phyloP scores from a whole-genome alignment of 371 early-diverging fungal species.

The Syncephalis plumigaleata region DNA sequence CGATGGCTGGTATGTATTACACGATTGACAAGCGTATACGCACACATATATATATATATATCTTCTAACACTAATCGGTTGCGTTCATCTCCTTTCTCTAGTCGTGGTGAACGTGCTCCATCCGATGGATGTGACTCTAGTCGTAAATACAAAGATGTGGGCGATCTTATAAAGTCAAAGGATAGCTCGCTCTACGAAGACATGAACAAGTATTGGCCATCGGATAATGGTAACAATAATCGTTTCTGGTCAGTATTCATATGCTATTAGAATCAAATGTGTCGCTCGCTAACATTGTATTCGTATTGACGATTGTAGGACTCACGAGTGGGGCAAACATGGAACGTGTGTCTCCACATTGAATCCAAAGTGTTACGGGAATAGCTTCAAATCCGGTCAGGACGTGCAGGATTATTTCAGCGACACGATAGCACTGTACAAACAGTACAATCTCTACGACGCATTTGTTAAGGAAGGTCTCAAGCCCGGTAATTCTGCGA shows the following conservation, averaged over 20 bases:
- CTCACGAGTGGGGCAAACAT: conserved; percentile 73
- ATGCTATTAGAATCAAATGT: not conserved
- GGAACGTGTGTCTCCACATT: conserved; percentile 56
- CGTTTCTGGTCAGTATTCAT: conserved; percentile 11
- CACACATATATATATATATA: conserved; percentile 1
- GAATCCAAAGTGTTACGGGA: conserved; percentile 34
- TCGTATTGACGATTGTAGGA: not conserved
- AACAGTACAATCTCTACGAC: conserved; percentile 33
- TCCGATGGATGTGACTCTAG: conserved; percentile 44
- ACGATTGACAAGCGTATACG: conserved; percentile 1
- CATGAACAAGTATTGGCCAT: conserved; percentile 55
- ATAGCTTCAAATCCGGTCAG: conserved; percentile 13
- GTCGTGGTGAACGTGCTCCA: conserved; percentile 33
- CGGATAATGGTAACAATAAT: conserved; percentile 34
- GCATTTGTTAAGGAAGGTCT: conserved; percentile 35
- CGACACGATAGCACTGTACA: conserved; percentile 24
- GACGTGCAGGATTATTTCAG: conserved; percentile 41
- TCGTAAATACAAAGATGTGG: conserved; percentile 17
- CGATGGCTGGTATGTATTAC: conserved; percentile 26
- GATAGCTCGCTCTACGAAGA: conserved; percentile 18
- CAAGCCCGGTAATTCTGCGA: conserved; percentile 25
- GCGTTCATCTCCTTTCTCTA: too few species aligned
- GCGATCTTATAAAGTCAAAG: not conserved
- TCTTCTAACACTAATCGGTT: too few species aligned
- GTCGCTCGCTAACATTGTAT: not conserved